These are phyloP conservation scores for Boletus semigastroideus DNA, from an alignment of 1,284 basidiomycete genomes.

Conservation along the genomic window DNA sequence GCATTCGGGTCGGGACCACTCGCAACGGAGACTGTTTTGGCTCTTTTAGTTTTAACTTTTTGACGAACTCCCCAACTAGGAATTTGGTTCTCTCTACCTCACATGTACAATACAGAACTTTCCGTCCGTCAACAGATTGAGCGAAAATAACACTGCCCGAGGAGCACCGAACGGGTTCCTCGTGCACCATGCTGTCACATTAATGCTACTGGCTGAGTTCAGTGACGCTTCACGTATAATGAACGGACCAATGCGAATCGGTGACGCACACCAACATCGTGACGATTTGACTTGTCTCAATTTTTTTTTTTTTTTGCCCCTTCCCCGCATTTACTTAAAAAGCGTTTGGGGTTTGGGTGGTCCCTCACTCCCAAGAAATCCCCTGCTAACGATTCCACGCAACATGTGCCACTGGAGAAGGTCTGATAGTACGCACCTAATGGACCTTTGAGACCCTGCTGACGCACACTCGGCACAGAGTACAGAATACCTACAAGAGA, in stretches of 20 bases:
- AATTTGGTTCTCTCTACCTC: conserved; percentile 16
- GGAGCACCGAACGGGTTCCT: conserved; percentile 32
- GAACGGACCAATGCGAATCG: conserved; percentile 27
- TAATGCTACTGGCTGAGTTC: conserved; percentile 16
- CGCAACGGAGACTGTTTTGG: conserved; percentile 31
- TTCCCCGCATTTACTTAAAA: conserved; percentile 32
- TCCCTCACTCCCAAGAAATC: conserved; percentile 8
- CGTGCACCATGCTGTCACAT: conserved; percentile 25
- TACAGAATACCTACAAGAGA: conserved; percentile 35
- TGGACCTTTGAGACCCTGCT: conserved; percentile 2
- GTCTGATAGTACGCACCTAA: conserved; percentile 12
- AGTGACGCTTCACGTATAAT: conserved; percentile 23
- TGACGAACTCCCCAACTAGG: conserved; percentile 24
- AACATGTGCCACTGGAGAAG: conserved; percentile 36
- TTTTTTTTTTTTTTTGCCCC: conserved; percentile 14
- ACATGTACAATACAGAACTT: conserved; percentile 21
- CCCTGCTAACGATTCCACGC: conserved; percentile 9
- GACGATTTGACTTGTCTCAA: conserved; percentile 22
- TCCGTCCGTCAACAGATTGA: conserved; percentile 9
- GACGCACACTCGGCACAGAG: conserved; percentile 25
- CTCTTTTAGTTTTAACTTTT: conserved; percentile 37
- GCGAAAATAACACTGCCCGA: conserved; percentile 33
- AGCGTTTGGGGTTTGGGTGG: not conserved
- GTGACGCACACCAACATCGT: conserved; percentile 23
- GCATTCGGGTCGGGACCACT: conserved; percentile 17